Conservation (phyloP, 768 basidiomycete species). For the Pleurotus citrinopileatus region DNA sequence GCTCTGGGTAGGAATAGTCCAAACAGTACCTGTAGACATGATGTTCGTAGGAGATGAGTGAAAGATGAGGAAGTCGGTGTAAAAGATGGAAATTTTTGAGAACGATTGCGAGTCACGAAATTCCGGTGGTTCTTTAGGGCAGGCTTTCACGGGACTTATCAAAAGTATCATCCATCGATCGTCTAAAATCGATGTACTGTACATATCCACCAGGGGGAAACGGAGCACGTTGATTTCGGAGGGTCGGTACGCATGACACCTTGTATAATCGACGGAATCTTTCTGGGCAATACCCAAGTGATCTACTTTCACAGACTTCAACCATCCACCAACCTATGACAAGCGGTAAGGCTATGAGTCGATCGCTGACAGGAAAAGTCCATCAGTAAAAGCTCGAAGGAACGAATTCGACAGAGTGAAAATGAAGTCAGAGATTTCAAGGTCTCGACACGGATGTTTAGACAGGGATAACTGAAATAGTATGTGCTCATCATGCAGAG, state of each 20-base stretch:
- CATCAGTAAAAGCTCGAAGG: background rate
- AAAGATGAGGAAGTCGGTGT: conserved; percentile 14
- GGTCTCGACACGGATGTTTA: conserved; percentile 15
- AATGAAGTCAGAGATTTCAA: conserved; percentile 3
- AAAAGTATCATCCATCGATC: conserved; percentile 11
- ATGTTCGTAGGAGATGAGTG: conserved; percentile 34
- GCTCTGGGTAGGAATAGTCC: conserved; percentile 39
- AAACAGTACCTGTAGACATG: conserved; percentile 65
- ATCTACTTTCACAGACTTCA: background rate
- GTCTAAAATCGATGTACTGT: background rate
- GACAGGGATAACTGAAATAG: conserved; percentile 16
- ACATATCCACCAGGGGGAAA: background rate
- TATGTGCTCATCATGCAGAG: conserved; percentile 10
- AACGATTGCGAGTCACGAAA: conserved; percentile 1
- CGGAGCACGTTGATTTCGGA: conserved; percentile 1
- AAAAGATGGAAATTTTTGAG: conserved; percentile 8
- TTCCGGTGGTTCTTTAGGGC: background rate
- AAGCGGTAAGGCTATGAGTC: background rate
- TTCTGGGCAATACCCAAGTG: background rate
- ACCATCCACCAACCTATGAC: background rate
- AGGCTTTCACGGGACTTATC: conserved; percentile 10
- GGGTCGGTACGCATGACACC: background rate
- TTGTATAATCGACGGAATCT: background rate
- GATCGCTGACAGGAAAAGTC: background rate
- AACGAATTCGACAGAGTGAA: background rate